These are phyloP conservation scores for Arthrobotrys sinensis DNA, from an alignment of 2,329 filamentous ascomycete species.

Conservation along the genomic window DNA sequence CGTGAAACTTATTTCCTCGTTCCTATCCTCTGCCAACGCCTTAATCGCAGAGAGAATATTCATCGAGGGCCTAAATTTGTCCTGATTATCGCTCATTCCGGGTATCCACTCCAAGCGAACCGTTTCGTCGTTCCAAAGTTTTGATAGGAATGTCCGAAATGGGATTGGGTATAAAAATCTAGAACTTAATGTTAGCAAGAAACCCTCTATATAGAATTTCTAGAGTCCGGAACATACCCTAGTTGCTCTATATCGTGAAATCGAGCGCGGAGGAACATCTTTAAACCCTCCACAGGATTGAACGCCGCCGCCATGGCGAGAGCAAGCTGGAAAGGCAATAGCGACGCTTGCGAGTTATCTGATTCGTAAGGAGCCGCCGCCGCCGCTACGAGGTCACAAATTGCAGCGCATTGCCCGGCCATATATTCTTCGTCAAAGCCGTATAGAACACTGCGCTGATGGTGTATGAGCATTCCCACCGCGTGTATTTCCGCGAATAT, in stretches of 20 bases:
- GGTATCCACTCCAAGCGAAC: slow-evolving; percentile 91
- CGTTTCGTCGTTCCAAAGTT: slow-evolving; percentile 80
- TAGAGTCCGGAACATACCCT: slow-evolving; percentile 70
- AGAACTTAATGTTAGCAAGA: slow-evolving; percentile 26
- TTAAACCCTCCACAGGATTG: slow-evolving; percentile 82
- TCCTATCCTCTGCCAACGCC: slow-evolving; percentile 51
- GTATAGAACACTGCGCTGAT: slow-evolving; percentile 68
- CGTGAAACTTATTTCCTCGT: slow-evolving; percentile 47
- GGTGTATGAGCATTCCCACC: slow-evolving; percentile 52
- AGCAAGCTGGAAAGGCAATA: slow-evolving; percentile 81
- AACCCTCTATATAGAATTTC: neutral
- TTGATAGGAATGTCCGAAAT: slow-evolving; percentile 81
- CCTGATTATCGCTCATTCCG: slow-evolving; percentile 68
- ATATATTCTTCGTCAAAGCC: slow-evolving; percentile 66
- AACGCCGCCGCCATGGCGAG: slow-evolving; percentile 84
- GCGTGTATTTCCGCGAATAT: slow-evolving; percentile 57
- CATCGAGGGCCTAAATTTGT: slow-evolving; percentile 1
- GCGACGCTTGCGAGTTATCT: slow-evolving; percentile 70
- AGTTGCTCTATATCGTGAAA: slow-evolving; percentile 83
- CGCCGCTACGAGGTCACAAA: slow-evolving; percentile 82
- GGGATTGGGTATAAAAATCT: slow-evolving; percentile 87
- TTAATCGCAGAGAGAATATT: slow-evolving; percentile 51
- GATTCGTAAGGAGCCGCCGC: slow-evolving; percentile 72
- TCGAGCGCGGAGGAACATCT: slow-evolving; percentile 84
- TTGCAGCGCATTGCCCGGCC: slow-evolving; percentile 76